Evolutionary conservation across 2,329 filamentous ascomycete species (phyloP).

Genomic region (Penicillium sclerotiorum): DNA sequence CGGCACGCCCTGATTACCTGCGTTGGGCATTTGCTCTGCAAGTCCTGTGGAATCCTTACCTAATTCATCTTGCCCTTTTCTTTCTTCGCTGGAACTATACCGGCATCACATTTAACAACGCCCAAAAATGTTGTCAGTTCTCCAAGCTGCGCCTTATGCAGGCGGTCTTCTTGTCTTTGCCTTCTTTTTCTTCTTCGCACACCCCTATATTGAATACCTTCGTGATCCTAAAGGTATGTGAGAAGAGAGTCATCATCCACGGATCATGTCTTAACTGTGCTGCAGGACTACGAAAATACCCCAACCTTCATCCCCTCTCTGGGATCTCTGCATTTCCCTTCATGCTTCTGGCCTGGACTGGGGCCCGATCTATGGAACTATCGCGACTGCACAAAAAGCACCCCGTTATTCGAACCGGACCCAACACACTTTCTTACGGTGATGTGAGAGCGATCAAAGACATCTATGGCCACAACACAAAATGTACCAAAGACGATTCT

Average conservation of each 20-base stretch:
- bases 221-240: slow-evolving; percentile 32
- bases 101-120: not conserved
- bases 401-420: slow-evolving; percentile 51
- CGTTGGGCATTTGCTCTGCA: not conserved
- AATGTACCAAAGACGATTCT: slow-evolving; percentile 54
- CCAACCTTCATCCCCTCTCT: slow-evolving; percentile 47
- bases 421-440: slow-evolving; percentile 49
- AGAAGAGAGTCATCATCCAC: not conserved
- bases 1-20: not conserved
- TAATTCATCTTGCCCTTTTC: not conserved
- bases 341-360: slow-evolving; percentile 48
- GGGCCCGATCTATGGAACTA: slow-evolving; percentile 49
- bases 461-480: slow-evolving; percentile 56
- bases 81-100: not conserved
- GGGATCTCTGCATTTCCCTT: slow-evolving; percentile 53
- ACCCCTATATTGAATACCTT: slow-evolving; percentile 31
- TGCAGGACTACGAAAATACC: slow-evolving; percentile 51
- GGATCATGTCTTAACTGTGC: slow-evolving; percentile 4
- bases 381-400: slow-evolving; percentile 50
- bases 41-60: not conserved
- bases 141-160: slow-evolving; percentile 28
- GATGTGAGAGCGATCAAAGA: slow-evolving; percentile 52
- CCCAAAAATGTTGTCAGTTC: slow-evolving; percentile 25
- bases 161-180: slow-evolving; percentile 21
- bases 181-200: slow-evolving; percentile 29